These are phyloP conservation scores for Laguncularia racemosa DNA, from an alignment of 345 rosid genomes.

Conservation along the genomic window DNA sequence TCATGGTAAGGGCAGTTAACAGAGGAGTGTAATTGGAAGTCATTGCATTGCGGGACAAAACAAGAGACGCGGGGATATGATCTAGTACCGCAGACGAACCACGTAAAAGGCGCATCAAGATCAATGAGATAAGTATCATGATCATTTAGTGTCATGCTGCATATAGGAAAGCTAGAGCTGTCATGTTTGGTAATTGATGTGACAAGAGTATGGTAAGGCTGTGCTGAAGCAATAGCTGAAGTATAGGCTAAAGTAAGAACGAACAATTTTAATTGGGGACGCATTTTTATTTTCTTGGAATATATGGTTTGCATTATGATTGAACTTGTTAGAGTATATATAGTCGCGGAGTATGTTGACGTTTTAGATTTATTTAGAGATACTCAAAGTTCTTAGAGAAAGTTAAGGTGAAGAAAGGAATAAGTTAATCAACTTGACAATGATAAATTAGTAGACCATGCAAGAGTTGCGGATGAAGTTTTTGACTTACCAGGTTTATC, in stretches of 20 bases:
- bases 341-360: too few relatives aligned
- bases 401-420: too few relatives aligned
- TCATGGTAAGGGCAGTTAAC: background rate
- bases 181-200: constrained; percentile 1
- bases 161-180: background rate
- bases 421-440: too few relatives aligned
- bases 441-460: too few relatives aligned
- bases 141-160: background rate
- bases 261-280: background rate
- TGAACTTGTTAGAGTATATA: too few relatives aligned
- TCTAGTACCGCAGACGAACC: background rate
- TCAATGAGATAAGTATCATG: constrained; percentile 1
- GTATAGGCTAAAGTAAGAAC: background rate
- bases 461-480: too few relatives aligned
- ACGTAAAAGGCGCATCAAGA: background rate
- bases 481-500: too few relatives aligned
- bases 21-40: constrained; percentile 2
- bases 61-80: background rate
- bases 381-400: too few relatives aligned
- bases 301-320: too few relatives aligned
- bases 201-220: constrained; percentile 1
- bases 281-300: too few relatives aligned
- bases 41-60: background rate
- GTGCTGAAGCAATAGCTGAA: background rate
- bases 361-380: too few relatives aligned